Base-by-base conservation (phyloP, 1,284 basidiomycete species). In the Takashimella koratensis region DNA sequence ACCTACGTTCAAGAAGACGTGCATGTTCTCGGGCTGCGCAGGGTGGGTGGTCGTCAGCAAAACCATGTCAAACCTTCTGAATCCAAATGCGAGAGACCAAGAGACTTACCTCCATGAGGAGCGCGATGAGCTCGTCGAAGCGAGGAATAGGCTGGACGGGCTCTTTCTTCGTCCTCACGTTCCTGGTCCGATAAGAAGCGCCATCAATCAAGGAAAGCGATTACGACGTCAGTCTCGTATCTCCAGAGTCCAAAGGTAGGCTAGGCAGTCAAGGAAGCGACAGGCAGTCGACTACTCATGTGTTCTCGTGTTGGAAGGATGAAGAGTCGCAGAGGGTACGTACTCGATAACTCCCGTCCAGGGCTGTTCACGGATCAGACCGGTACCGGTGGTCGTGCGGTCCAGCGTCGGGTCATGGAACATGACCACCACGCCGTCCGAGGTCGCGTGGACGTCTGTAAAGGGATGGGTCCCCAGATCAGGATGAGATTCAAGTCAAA, bases 381-480 rank as follows among this genome's bases (percentile, higher is more conserved):
- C 82, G 13, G 71, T 77, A 12, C 81, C 80, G 58, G 79, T 76
- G 13, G 82, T 84, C 24, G 82, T 83, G 23, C 82, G 71, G 55
- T 81, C 80, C 42, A 82, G 63, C 16, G 73, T 85, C 5, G 90
- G 88, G 76, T 97, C 93, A 74, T 97, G 94, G 76, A 96, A 97
- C 93, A 98, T 96, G 58, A 98, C 75, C 41, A 98, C 87, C 49
- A 95, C 86, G 65, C 86, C 82, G 77, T 98, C 95, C 60, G 82
- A 80, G 46, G 94, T 94, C 68, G 96, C 86, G 75, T 98, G 94
- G 60, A 98, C 93, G 82, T 98, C 94, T 94, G 83, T 2, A 0
- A 5, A 8, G 16, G 30, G 30, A 36, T 36, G 30, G 30, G 25
- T 12, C 19, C 11, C n/a, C n/a, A n/a, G n/a, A n/a, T n/a, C n/a